Percentiles rank a stretch among this genome's conserved stretches.
phyloP scores from a whole-genome alignment of 148 eudicot genomes.

The Diospyros lotus region DNA sequence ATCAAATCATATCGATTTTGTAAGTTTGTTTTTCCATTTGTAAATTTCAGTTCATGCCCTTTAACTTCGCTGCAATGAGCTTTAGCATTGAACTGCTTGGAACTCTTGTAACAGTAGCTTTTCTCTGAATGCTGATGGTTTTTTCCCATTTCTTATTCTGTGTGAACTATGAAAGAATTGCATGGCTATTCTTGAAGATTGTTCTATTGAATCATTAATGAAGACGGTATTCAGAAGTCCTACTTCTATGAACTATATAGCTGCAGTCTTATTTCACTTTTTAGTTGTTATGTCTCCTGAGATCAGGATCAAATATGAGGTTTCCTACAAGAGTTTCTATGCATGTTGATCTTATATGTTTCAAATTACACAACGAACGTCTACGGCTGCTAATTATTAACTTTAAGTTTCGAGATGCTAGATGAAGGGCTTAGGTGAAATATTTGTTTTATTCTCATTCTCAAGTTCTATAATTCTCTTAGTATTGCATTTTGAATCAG shows the following conservation, averaged over 20 bases:
- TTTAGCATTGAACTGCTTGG: neutral
- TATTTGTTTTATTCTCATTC: too few species aligned
- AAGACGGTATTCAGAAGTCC: neutral
- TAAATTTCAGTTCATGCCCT: neutral
- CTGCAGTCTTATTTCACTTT: too few species aligned
- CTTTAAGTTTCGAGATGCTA: too few species aligned
- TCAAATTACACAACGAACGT: too few species aligned
- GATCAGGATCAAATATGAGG: too few species aligned
- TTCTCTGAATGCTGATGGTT: neutral
- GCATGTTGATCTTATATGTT: too few species aligned
- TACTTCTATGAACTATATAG: neutral
- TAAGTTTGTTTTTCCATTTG: conserved; percentile 5
- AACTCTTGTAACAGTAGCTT: neutral
- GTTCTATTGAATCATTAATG: neutral
- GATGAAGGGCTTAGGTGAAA: too few species aligned
- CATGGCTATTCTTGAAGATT: neutral
- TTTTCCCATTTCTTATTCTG: neutral
- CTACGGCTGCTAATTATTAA: too few species aligned
- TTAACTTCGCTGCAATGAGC: neutral
- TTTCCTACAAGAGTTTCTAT: too few species aligned
- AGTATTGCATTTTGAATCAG: too few species aligned
- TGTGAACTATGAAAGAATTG: neutral
- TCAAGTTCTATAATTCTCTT: too few species aligned
- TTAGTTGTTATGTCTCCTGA: too few species aligned
- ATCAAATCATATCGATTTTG: conserved; percentile 5